phyloP scores from a whole-genome alignment of 2,329 filamentous ascomycete species.

The Geoglossum cookeanum region DNA sequence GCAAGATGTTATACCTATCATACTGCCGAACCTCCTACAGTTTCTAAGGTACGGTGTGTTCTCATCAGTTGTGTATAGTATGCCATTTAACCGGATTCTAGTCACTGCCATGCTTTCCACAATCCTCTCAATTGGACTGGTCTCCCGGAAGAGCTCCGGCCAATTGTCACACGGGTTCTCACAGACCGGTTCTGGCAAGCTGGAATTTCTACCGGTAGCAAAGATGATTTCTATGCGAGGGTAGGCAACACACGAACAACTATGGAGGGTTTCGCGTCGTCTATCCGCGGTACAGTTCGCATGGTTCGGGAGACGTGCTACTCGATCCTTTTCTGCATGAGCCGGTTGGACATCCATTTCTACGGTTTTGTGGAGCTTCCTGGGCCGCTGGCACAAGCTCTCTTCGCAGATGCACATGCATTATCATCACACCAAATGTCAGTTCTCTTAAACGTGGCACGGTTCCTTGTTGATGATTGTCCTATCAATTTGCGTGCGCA shows the following conservation, averaged over 20 bases:
- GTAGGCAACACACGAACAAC: constrained; percentile 79
- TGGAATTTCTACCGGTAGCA: constrained; percentile 85
- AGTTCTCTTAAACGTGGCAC: constrained; percentile 73
- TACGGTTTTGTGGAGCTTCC: constrained; percentile 80
- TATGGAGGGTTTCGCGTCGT: constrained; percentile 83
- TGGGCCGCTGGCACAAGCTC: constrained; percentile 58
- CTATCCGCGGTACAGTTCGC: constrained; percentile 71
- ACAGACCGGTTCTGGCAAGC: constrained; percentile 98
- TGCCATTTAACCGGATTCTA: constrained; percentile 17
- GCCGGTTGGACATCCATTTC: constrained; percentile 67
- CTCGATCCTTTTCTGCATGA: constrained; percentile 86
- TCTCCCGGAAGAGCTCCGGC: constrained; percentile 54
- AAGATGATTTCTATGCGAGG: constrained; percentile 88
- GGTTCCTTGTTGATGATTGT: constrained; percentile 81
- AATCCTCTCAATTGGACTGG: constrained; percentile 69
- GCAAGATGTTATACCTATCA: constrained; percentile 60
- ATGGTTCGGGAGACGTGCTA: constrained; percentile 88
- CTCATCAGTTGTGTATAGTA: background rate
- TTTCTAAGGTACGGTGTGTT: constrained; percentile 43
- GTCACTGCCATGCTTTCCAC: constrained; percentile 80
- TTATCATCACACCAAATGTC: constrained; percentile 87
- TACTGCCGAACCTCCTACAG: constrained; percentile 72
- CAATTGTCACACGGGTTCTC: constrained; percentile 62
- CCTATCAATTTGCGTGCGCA: constrained; percentile 56
- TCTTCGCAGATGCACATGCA: constrained; percentile 65